Base-by-base conservation (phyloP, 441 rosid genomes). In the Erodium trifolium region DNA sequence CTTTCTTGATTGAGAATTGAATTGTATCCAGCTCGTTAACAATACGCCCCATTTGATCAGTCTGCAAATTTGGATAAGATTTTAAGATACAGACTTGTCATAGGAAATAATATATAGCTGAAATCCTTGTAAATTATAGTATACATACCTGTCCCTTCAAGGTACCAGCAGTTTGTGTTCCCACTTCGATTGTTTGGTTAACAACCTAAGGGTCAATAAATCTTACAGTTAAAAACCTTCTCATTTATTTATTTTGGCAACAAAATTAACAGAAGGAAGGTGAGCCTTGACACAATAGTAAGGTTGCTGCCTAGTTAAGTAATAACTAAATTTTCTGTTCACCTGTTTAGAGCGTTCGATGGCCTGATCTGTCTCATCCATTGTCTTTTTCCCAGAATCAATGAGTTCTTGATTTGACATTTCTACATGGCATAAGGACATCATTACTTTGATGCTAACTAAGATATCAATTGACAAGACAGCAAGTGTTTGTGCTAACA, bases 31-130 rank as follows among this genome's bases (percentile, higher is more conserved):
- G 88, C 80, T 92, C 97, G 74, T 94, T 92, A 60, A 92, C 98
- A 63, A 94, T 88, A 3, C 97, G 92, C 16, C 97, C 99, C 97
- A 94, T 94, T 94, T 94, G 99, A 62, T 94, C 99, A 68, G 99
- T 92, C 98, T 94, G 86, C 37, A 75, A 67, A 68, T 72, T 67
- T 34, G 18, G 31, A 74, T 79, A 68, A 68, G 31, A 9, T 34
- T 34, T 70, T 55, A 59, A 29, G 69, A 63, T 12, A 5, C 29
- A 35, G 16, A 29, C 8, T 31, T 5, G 4, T 34, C 37, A 9
- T 39, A 8, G 12, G 63, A 12, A 69, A 29, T 53, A 13, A 17
- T 43, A 27, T 17, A 64, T 18, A 67, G 65, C 47, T 2, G 3
- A 6, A 17, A 69, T 57, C 63, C 18, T 19, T 37, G 12, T 18